Conservation (phyloP, 2,329 filamentous ascomycete genomes). For the Colletotrichum godetiae region DNA sequence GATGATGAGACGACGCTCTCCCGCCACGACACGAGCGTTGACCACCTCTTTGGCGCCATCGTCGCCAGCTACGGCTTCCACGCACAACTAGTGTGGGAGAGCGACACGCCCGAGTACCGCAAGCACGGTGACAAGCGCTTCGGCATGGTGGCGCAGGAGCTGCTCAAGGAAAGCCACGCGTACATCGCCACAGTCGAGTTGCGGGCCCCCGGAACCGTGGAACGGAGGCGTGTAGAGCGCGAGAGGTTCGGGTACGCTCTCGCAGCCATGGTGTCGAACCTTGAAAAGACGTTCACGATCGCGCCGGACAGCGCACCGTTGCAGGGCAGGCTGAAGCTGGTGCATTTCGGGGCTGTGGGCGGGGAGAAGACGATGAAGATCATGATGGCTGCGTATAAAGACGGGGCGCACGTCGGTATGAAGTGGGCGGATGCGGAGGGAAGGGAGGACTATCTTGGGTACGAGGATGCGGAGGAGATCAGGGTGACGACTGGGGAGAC, state of each 20-base stretch:
- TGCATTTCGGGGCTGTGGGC: constrained; percentile 78
- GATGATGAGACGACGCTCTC: constrained; percentile 29
- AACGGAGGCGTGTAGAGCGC: constrained; percentile 33
- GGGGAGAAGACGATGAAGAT: constrained; percentile 79
- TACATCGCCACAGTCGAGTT: constrained; percentile 57
- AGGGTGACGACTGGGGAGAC: constrained; percentile 74
- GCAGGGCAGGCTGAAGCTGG: constrained; percentile 76
- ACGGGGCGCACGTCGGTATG: constrained; percentile 66
- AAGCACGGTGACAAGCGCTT: constrained; percentile 83
- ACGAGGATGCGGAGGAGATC: constrained; percentile 76
- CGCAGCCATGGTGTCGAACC: constrained; percentile 79
- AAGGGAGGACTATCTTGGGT: constrained; percentile 67
- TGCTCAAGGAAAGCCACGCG: constrained; percentile 68
- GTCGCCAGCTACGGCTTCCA: constrained; percentile 94
- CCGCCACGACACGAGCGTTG: constrained; percentile 47
- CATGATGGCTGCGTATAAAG: constrained; percentile 74
- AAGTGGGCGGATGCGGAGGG: constrained; percentile 64
- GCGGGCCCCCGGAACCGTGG: constrained; percentile 30
- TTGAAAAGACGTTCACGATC: constrained; percentile 86
- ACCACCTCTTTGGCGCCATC: constrained; percentile 76
- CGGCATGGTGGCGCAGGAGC: constrained; percentile 82
- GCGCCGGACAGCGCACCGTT: constrained; percentile 78
- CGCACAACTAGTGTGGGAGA: constrained; percentile 88
- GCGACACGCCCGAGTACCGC: constrained; percentile 85
- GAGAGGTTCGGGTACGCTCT: constrained; percentile 80